Conservation (phyloP, 228 moss, liverwort and hornwort species). For the Sphagnum fallax region DNA sequence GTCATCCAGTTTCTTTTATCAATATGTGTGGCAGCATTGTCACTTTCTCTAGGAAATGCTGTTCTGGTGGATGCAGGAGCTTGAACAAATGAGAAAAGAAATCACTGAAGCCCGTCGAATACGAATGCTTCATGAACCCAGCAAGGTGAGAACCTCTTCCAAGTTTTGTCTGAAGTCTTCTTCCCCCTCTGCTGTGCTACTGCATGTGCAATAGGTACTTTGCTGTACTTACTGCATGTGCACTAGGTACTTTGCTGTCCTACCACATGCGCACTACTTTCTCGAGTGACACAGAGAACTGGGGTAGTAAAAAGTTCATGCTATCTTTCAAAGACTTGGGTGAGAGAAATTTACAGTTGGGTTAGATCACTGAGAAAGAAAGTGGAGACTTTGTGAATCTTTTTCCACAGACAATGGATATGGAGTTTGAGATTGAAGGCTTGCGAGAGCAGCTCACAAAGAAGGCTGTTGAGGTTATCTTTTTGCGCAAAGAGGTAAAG, state of each 20-base stretch:
- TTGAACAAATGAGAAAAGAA: slow-evolving; percentile 36
- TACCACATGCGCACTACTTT: too few species aligned
- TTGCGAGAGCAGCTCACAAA: slow-evolving; percentile 69
- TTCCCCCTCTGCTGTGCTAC: too few species aligned
- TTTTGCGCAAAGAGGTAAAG: slow-evolving; percentile 67
- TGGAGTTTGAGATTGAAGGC: slow-evolving; percentile 83
- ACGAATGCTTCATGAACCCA: slow-evolving; percentile 51
- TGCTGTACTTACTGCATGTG: too few species aligned
- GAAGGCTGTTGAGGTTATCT: slow-evolving; percentile 65
- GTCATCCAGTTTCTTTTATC: not conserved
- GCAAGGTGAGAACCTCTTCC: slow-evolving; percentile 12
- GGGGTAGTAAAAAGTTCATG: too few species aligned
- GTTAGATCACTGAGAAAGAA: too few species aligned
- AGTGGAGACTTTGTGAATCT: too few species aligned
- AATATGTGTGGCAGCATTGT: not conserved
- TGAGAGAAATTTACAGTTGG: too few species aligned
- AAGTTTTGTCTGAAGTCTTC: too few species aligned
- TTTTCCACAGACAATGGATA: slow-evolving; percentile 59
- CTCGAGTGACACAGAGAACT: too few species aligned
- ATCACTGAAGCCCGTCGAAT: slow-evolving; percentile 57
- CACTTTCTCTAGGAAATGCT: not conserved
- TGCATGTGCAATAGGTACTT: too few species aligned
- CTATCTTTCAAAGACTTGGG: too few species aligned
- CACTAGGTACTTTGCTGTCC: too few species aligned
- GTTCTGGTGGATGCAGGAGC: slow-evolving; percentile 22